These are phyloP conservation scores for Garcia nutans DNA, from an alignment of 345 rosid species.

Conservation along the genomic window DNA sequence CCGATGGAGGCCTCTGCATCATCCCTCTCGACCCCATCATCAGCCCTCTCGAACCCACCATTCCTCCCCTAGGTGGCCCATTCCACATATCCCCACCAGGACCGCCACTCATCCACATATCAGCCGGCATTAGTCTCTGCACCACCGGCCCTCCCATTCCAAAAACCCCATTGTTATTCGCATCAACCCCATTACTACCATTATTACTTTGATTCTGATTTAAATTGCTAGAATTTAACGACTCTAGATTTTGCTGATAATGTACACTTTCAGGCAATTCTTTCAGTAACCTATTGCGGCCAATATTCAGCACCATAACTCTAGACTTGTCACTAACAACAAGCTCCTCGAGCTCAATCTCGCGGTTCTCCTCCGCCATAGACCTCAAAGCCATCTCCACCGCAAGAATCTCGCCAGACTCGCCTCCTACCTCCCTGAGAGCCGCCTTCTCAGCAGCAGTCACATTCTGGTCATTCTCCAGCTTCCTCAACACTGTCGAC, in stretches of 20 bases:
- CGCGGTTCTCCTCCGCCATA: slow-evolving; percentile 82
- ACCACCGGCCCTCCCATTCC: slow-evolving; percentile 42
- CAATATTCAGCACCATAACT: slow-evolving; percentile 79
- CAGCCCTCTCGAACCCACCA: slow-evolving; percentile 58
- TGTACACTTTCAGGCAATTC: slow-evolving; percentile 74
- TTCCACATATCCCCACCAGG: slow-evolving; percentile 30
- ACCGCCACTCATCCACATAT: slow-evolving; percentile 58
- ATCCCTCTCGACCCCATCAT: slow-evolving; percentile 36
- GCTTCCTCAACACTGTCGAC: slow-evolving; percentile 72
- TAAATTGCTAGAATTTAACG: slow-evolving; percentile 23
- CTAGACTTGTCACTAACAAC: slow-evolving; percentile 79
- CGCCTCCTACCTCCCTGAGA: slow-evolving; percentile 79
- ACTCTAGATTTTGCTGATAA: slow-evolving; percentile 34
- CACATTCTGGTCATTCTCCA: slow-evolving; percentile 76
- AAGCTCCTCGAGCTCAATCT: slow-evolving; percentile 79
- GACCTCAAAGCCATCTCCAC: slow-evolving; percentile 82
- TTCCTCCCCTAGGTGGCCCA: slow-evolving; percentile 47
- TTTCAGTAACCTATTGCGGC: slow-evolving; percentile 61
- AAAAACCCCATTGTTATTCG: slow-evolving; percentile 30
- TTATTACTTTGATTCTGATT: slow-evolving; percentile 20
- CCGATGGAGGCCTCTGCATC: slow-evolving; percentile 52
- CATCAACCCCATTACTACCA: slow-evolving; percentile 22
- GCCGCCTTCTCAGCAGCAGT: slow-evolving; percentile 73
- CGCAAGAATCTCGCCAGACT: slow-evolving; percentile 68
- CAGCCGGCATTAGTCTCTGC: slow-evolving; percentile 42